Percentiles rank a stretch among this genome's conserved stretches.
These are phyloP conservation scores for Botrytis byssoidea DNA, from an alignment of 2,329 filamentous ascomycete genomes.

Conservation along the genomic window DNA sequence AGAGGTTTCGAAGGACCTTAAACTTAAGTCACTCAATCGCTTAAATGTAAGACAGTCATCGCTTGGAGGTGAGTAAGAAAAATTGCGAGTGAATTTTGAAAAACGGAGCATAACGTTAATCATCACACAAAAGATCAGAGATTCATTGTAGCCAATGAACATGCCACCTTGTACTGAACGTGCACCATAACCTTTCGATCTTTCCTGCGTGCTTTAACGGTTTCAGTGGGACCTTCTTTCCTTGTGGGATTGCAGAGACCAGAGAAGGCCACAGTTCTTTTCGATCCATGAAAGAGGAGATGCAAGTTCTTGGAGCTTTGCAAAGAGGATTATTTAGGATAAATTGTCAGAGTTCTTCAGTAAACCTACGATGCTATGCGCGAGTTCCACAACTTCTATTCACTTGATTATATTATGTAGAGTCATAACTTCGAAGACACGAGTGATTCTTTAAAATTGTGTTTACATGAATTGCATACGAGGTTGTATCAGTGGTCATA, in stretches of 20 bases:
- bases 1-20: rapidly evolving
- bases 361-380: background rate
- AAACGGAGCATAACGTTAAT: background rate
- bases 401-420: no score
- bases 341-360: background rate
- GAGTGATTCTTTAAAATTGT: no score
- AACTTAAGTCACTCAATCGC: rapidly evolving
- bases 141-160: rapidly evolving
- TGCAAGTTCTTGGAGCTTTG: background rate
- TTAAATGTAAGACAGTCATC: background rate
- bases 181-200: background rate
- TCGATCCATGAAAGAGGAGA: background rate
- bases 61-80: background rate
- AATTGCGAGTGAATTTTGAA: background rate
- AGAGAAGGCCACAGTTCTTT: rapidly evolving
- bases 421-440: no score
- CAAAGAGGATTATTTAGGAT: background rate
- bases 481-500: no score
- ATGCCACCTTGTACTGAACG: background rate
- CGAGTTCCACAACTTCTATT: background rate
- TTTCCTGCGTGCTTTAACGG: no score
- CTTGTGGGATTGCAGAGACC: background rate
- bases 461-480: background rate
- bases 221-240: background rate
- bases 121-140: no score